Evolutionary conservation across 2,329 filamentous ascomycete species (phyloP), one percentile per base, ranked within the genome.

Genomic region (Talaromyces sp.): DNA sequence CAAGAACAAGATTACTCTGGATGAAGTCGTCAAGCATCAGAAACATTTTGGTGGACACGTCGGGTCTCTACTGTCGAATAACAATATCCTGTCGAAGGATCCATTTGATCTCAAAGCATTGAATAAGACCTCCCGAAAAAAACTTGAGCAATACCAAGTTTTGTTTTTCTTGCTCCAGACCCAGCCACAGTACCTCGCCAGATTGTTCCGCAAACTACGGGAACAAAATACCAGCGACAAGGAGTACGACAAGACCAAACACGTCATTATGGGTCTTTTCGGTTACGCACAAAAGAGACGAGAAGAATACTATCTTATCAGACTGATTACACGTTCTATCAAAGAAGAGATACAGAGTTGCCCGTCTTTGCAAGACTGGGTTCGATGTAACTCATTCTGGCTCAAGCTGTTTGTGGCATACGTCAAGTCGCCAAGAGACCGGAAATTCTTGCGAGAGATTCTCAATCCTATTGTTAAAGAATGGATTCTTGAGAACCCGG

Each of bases 1-100:
- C 72, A 98, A 98, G 84, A 99, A 99, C 85, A 99, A 99, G 79
- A 99, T 99, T 73, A 98, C 95, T 0, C 84, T 99, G 3, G 95
- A 99, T 74, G 96, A 99, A 79, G 95, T 99, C 33, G 91, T 99
- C 63, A 92, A 93, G 72, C 95, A 98, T 75, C 95, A 99, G 74
- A 94, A 90, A 81, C 96, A 97, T 76, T 97, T 95, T 72, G 95
- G 95, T 64, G 93, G 94, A 2, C 90, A 95, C 72, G 89, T 93
- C 24, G 90, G 93, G 68, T 91, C 87, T 66, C 85, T 98, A 35
- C 83, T 99, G 58, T 91, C 91, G 65, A 97, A 95, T 78, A 90
- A 88, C n/a, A 88, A 93, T 60, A 93, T 97, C 67, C 87, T 90
- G 1, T 96, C 92, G 1, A 88, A 90, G 67, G 96, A 97, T 76